Base-by-base conservation (phyloP, 352 stramenopile species). In the Aphanomyces euteiches region DNA sequence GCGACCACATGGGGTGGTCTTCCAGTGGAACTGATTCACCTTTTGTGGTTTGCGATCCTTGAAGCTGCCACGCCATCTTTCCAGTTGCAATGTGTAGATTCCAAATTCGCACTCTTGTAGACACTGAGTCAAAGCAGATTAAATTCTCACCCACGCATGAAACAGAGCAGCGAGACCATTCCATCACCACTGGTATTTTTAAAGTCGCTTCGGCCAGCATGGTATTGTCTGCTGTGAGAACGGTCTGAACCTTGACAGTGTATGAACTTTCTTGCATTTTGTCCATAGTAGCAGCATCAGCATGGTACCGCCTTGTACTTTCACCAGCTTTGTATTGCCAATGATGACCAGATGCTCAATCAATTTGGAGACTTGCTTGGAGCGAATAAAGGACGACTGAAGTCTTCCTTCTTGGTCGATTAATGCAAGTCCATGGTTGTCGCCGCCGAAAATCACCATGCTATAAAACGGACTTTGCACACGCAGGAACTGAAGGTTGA, bases 181-280 rank as follows among this genome's bases (percentile, higher is more conserved):
- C 56, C 34, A 70, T 41, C 2, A 7, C 7, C 10, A 37, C 12
- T 10, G 64, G 64, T 7, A 70, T 7, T 21, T 21, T 47, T 5
- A 74, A 15, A 6, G 38, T 53, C 0, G 70, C 65, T 4, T 54
- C 43, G 4, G 73, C 77, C 6, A 58, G 38, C 13, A 73, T 38
- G 21, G 15, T 6, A 19, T 76, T 28, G 38, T 60, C 43, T 8
- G 59, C 12, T 13, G 43, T 37, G 61, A 36, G n/a, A 56, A 47
- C 78, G 61, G 12, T 87, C 78, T 47, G 84, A 75, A 60, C 59
- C 74, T 10, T 72, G 77, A 53, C 79, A 66, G 2, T 69, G 58
- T 38, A 60, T 47, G 41, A 37, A 19, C 15, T 66, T 2, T 69
- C 7, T 5, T 65, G 37, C 10, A 17, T 12, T 12, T 12, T 61